Evolutionary conservation across 1,139 yeast genomes (phyloP), one percentile per base, ranked within the genome.

Genomic region (Saccharomyces pastorianus): DNA sequence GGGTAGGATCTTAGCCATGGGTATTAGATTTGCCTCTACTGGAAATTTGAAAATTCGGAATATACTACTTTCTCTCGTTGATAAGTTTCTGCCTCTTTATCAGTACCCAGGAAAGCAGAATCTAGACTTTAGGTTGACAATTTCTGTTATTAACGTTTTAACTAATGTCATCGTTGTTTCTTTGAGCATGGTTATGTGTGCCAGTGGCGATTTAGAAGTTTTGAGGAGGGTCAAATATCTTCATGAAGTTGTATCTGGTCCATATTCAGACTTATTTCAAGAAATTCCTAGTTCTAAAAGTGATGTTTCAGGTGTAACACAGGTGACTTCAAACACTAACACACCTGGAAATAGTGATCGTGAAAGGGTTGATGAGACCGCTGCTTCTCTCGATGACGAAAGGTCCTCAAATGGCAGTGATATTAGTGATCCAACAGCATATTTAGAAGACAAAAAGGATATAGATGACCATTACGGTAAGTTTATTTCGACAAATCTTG

Each of bases 191-290:
- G 79, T 90, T 0, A 88, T 89, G 89, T 91, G 96, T 1, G 96
- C 96, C 0, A 82, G 91, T 25, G 99, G 99, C 1, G 97, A 93
- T 67, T 71, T 91, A 53, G 86, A 83, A 53, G 80, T 85, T 0
- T 80, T 93, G 61, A 77, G 93, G 63, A 75, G 96, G 55, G 72
- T 89, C 47, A 77, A 96, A 57, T 78, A 79, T 25, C 70, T 89
- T 41, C 89, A 88, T 66, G 85, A 78, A 78, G 61, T 64, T 13
- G 58, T 66, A 6, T 60, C 64, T 6, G 71, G 71, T 1, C 61
- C 56, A 28, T 51, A 59, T 49, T 64, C 69, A 11, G 68, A 66
- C 51, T 50, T 67, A 14, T 65, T 61, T 54, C 53, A 53, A 13
- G 48, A n/a, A 53, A 46, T 8, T 6, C 44, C 44, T 20, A 38